phyloP scores from a whole-genome alignment of 805 yeast genomes.

The Saturnispora hagleri region DNA sequence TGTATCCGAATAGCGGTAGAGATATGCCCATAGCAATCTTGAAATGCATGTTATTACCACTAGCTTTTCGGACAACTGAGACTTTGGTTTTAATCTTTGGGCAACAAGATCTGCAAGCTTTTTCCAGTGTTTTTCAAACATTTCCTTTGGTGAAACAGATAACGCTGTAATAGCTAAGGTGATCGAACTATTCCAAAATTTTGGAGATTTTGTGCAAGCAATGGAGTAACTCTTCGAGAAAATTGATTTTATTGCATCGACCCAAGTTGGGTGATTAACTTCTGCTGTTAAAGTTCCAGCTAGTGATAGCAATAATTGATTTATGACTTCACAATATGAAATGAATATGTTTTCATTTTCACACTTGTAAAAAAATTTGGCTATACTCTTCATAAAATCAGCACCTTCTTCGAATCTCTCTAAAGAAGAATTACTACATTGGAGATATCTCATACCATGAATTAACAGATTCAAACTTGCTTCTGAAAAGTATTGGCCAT shows the following conservation, averaged over 20 bases:
- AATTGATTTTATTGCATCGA: slow-evolving; percentile 61
- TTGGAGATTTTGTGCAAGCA: slow-evolving; percentile 34
- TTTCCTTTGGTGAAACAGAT: slow-evolving; percentile 70
- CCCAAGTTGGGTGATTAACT: slow-evolving; percentile 94
- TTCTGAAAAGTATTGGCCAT: slow-evolving; percentile 21
- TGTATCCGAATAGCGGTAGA: slow-evolving; percentile 81
- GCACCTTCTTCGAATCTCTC: slow-evolving; percentile 91
- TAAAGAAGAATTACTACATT: slow-evolving; percentile 73
- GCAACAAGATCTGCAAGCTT: slow-evolving; percentile 52
- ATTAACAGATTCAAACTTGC: slow-evolving; percentile 65
- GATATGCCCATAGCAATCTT: slow-evolving; percentile 80
- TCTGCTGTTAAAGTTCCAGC: slow-evolving; percentile 88
- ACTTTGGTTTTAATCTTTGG: slow-evolving; percentile 57
- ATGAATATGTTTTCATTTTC: slow-evolving; percentile 54
- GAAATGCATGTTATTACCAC: slow-evolving; percentile 57
- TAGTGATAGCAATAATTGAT: slow-evolving; percentile 65
- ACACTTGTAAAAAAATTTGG: slow-evolving; percentile 68
- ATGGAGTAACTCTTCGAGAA: slow-evolving; percentile 39
- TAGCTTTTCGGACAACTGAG: slow-evolving; percentile 38
- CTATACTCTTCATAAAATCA: slow-evolving; percentile 75
- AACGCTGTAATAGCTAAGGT: slow-evolving; percentile 63
- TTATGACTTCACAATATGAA: slow-evolving; percentile 81
- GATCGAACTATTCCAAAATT: slow-evolving; percentile 59
- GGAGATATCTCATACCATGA: slow-evolving; percentile 84
- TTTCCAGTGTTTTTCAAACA: slow-evolving; percentile 69